These are phyloP conservation scores for Cladosporium velox DNA, from an alignment of 2,329 filamentous ascomycete genomes.

Conservation along the genomic window DNA sequence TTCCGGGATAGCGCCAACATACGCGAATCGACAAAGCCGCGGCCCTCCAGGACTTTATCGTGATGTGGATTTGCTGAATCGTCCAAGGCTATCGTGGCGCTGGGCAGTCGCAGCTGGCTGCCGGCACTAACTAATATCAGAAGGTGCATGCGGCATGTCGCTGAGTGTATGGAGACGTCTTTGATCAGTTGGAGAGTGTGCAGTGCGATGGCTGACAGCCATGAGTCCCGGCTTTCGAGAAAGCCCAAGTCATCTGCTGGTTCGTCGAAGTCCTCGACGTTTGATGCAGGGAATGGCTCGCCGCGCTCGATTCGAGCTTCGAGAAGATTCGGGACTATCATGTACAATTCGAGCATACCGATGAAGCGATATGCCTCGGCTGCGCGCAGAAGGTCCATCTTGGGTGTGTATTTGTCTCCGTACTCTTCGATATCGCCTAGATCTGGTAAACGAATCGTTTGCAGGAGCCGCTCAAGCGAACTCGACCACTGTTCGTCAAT, in stretches of 20 bases:
- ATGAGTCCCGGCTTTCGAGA: slow-evolving; percentile 38
- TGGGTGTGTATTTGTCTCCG: slow-evolving; percentile 55
- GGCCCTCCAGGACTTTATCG: slow-evolving; percentile 37
- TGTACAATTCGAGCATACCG: slow-evolving; percentile 57
- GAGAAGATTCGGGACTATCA: slow-evolving; percentile 51
- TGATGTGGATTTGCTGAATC: slow-evolving; percentile 44
- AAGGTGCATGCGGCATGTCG: slow-evolving; percentile 56
- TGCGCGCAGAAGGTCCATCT: slow-evolving; percentile 55
- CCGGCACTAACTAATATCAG: slow-evolving; percentile 54
- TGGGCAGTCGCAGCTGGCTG: slow-evolving; percentile 53
- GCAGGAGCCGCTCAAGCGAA: slow-evolving; percentile 51
- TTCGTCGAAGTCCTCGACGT: slow-evolving; percentile 28
- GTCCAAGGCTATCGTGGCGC: slow-evolving; percentile 41
- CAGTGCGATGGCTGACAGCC: slow-evolving; percentile 54
- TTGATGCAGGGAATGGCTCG: slow-evolving; percentile 24
- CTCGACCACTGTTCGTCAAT: slow-evolving; percentile 41
- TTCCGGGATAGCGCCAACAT: slow-evolving; percentile 49
- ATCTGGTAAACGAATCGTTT: slow-evolving; percentile 49
- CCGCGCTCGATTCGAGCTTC: slow-evolving; percentile 10
- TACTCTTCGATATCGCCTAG: slow-evolving; percentile 53
- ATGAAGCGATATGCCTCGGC: slow-evolving; percentile 56
- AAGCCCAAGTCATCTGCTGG: slow-evolving; percentile 22
- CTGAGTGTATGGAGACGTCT: slow-evolving; percentile 54
- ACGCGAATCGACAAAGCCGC: slow-evolving; percentile 53
- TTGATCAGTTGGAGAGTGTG: slow-evolving; percentile 54